These are phyloP conservation scores for Colletotrichum agaves DNA, from an alignment of 2,329 filamentous ascomycete species.

Conservation along the genomic window DNA sequence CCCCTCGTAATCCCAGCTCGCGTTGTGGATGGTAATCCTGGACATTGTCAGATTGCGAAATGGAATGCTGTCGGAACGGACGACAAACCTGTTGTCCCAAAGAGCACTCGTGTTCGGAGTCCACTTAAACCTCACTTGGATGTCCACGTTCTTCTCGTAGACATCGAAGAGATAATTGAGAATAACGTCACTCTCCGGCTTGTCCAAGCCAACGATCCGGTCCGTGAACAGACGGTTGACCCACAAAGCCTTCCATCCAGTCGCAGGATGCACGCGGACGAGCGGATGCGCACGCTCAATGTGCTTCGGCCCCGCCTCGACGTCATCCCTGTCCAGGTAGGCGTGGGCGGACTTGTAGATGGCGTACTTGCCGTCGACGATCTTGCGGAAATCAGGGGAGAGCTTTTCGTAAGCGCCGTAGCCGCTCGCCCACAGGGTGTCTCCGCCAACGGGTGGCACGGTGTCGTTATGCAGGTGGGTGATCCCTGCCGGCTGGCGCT, in stretches of 20 bases:
- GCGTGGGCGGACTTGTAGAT: conserved; percentile 74
- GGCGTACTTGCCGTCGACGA: conserved; percentile 74
- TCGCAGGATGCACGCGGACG: conserved; percentile 77
- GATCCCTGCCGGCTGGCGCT: conserved; percentile 75
- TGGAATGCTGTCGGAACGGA: not conserved
- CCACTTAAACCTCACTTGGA: conserved; percentile 79
- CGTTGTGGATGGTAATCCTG: conserved; percentile 79
- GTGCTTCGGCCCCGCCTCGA: conserved; percentile 69
- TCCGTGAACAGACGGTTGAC: conserved; percentile 78
- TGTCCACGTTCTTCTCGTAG: conserved; percentile 76
- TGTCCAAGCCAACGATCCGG: conserved; percentile 75
- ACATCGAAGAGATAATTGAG: conserved; percentile 75
- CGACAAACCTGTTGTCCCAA: conserved; percentile 73
- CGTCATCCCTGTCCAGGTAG: conserved; percentile 73
- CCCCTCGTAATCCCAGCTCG: conserved; percentile 78
- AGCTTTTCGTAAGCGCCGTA: conserved; percentile 80
- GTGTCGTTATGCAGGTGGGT: conserved; percentile 78
- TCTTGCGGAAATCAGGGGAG: conserved; percentile 74
- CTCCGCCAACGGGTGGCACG: conserved; percentile 71
- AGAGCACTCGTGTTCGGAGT: conserved; percentile 72
- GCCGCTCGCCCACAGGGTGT: conserved; percentile 78
- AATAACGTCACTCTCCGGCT: conserved; percentile 74
- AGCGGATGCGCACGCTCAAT: conserved; percentile 76
- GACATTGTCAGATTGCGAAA: not conserved
- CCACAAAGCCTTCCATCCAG: conserved; percentile 79